Conservation (phyloP, 73 alveolate species). For the Breviolum minutum region DNA sequence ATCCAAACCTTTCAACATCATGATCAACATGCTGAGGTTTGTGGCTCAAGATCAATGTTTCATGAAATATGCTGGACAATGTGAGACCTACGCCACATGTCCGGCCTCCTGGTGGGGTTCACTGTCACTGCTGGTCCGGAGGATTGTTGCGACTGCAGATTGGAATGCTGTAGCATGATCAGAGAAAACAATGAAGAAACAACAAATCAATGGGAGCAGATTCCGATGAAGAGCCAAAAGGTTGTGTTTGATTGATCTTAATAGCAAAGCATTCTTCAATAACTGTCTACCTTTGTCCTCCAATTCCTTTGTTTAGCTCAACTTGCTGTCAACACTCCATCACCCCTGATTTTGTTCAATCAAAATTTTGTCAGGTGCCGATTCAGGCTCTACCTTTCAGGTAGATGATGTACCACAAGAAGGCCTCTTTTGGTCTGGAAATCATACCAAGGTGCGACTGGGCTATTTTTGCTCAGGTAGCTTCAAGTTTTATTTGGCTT, state of each 20-base stretch:
- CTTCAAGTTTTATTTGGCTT: too few relatives aligned
- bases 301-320: not conserved
- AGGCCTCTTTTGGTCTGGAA: slow-evolving; percentile 74
- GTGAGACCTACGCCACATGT: slow-evolving; percentile 73
- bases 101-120: not conserved
- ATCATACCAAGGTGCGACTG: slow-evolving; percentile 14
- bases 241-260: not conserved
- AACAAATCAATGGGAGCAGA: too few relatives aligned
- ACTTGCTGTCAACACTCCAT: not conserved
- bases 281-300: not conserved
- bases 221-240: too few relatives aligned
- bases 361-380: slow-evolving; percentile 21
- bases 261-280: not conserved
- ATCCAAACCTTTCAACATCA: too few relatives aligned
- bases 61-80: slow-evolving; percentile 84
- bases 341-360: too few relatives aligned
- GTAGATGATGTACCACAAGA: not conserved
- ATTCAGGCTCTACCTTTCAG: not conserved
- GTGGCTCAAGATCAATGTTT: slow-evolving; percentile 35
- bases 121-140: not conserved
- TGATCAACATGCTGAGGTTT: not conserved
- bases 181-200: too few relatives aligned
- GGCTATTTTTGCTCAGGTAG: too few relatives aligned
- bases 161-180: too few relatives aligned
- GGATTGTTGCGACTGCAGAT: too few relatives aligned